Conservation (phyloP, 2,329 filamentous ascomycete genomes). For the Mycosphaerella sp. region DNA sequence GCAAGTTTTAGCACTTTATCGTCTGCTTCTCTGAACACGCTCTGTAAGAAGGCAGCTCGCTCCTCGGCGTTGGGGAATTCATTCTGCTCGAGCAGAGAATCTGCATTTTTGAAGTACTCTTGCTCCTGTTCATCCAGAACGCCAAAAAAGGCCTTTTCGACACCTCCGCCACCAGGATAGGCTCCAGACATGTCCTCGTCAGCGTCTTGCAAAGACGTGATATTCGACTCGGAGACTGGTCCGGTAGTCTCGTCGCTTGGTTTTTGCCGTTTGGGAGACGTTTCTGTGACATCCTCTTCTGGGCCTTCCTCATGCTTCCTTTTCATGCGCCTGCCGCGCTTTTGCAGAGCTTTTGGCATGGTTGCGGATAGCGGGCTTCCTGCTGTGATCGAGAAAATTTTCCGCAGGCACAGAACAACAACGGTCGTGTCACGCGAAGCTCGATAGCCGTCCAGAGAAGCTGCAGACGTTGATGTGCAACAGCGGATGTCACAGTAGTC, state of each 20-base stretch:
- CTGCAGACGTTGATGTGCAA: not conserved
- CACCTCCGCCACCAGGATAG: constrained; percentile 34
- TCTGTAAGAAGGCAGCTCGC: constrained; percentile 55
- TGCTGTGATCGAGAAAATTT: constrained; percentile 9
- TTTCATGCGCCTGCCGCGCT: constrained; percentile 53
- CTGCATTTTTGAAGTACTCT: constrained; percentile 87
- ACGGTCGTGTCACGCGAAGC: not conserved
- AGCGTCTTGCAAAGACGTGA: constrained; percentile 19
- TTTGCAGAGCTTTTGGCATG: constrained; percentile 57
- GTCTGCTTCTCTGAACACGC: constrained; percentile 76
- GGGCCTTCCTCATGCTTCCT: constrained; percentile 44
- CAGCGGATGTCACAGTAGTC: not conserved
- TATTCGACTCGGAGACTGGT: constrained; percentile 31
- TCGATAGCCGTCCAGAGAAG: not conserved
- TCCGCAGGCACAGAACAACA: not conserved
- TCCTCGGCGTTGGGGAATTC: constrained; percentile 71
- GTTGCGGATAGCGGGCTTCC: constrained; percentile 7
- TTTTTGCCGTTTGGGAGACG: constrained; percentile 36
- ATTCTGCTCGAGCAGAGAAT: constrained; percentile 79
- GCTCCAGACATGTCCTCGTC: constrained; percentile 27
- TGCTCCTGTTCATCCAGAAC: constrained; percentile 89
- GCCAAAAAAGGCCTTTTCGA: constrained; percentile 77
- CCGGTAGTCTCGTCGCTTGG: constrained; percentile 25
- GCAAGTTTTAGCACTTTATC: constrained; percentile 96
- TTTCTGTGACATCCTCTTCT: constrained; percentile 36